These are phyloP conservation scores for Zygotorulaspora florentina DNA, from an alignment of 805 yeast genomes.

Conservation along the genomic window DNA sequence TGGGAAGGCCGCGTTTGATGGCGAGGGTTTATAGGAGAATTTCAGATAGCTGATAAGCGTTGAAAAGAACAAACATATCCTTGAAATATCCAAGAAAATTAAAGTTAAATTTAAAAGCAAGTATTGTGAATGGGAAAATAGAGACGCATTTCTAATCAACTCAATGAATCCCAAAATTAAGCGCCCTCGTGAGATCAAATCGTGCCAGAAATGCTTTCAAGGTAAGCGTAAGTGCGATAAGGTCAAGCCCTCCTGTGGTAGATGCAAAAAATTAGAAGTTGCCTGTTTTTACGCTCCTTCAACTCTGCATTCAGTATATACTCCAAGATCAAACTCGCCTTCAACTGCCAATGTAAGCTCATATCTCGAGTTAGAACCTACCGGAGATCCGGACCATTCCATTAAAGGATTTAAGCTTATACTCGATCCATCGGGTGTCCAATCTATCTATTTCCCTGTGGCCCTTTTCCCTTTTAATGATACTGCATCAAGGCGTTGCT, in stretches of 20 bases:
- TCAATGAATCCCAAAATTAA: neutral
- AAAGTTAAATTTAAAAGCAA: too few species aligned
- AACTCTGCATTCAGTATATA: neutral
- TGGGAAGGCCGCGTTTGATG: too few species aligned
- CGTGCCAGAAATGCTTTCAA: neutral
- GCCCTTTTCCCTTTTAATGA: neutral
- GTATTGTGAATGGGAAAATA: too few species aligned
- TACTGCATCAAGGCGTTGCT: neutral
- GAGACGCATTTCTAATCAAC: neutral
- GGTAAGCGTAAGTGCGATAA: neutral
- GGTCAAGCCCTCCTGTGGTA: neutral
- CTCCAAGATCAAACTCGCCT: neutral
- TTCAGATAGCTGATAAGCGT: too few species aligned
- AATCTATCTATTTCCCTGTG: neutral
- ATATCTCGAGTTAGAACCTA: neutral
- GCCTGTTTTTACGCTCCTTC: neutral
- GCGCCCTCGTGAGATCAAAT: neutral
- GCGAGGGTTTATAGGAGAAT: too few species aligned
- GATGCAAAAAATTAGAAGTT: neutral
- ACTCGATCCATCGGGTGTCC: neutral
- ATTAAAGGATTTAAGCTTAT: neutral
- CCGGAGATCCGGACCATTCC: neutral
- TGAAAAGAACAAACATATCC: too few species aligned
- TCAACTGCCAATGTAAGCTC: neutral
- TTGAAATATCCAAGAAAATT: too few species aligned